Percentiles rank a stretch among this genome's conserved stretches.
Evolutionary conservation across 2,329 filamentous ascomycete genomes (phyloP).

Genomic region (Neopestalotiopsis sp.): DNA sequence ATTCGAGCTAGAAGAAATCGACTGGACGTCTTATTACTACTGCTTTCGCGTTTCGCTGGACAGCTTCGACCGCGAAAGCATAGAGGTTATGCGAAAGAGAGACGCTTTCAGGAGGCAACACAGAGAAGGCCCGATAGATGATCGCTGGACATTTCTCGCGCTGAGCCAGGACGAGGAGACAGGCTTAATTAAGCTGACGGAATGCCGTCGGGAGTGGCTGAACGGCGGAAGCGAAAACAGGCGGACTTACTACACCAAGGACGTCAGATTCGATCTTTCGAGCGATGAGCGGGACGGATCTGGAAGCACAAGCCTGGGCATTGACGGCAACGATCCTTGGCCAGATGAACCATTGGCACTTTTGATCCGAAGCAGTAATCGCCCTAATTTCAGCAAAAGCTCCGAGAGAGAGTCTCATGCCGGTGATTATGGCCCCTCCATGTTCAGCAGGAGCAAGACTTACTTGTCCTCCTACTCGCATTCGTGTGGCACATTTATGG

Average conservation of each 20-base stretch:
- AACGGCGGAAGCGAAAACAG: conserved; percentile 57
- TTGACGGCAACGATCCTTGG: conserved; percentile 16
- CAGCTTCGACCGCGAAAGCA: conserved; percentile 42
- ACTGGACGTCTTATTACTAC: conserved; percentile 74
- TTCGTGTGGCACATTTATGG: conserved; percentile 60
- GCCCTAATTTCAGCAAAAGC: conserved; percentile 42
- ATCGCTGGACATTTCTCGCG: conserved; percentile 73
- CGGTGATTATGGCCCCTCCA: conserved; percentile 49
- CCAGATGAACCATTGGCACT: conserved; percentile 12
- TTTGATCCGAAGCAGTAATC: conserved; percentile 30
- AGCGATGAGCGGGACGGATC: background rate
- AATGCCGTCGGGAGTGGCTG: conserved; percentile 73
- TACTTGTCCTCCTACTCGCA: conserved; percentile 61
- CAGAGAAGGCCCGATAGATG: conserved; percentile 73
- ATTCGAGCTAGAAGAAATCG: conserved; percentile 66
- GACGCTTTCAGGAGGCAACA: conserved; percentile 71
- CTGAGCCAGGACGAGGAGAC: conserved; percentile 66
- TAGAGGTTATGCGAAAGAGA: conserved; percentile 50
- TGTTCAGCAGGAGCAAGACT: conserved; percentile 59
- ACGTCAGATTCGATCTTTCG: conserved; percentile 48
- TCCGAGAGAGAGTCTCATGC: conserved; percentile 50
- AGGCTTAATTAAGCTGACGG: conserved; percentile 65
- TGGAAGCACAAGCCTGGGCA: background rate
- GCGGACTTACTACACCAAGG: conserved; percentile 69
- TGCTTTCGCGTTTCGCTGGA: conserved; percentile 67